phyloP scores from a whole-genome alignment of 73 alveolate genomes.

The Paramecium primaurelia region DNA sequence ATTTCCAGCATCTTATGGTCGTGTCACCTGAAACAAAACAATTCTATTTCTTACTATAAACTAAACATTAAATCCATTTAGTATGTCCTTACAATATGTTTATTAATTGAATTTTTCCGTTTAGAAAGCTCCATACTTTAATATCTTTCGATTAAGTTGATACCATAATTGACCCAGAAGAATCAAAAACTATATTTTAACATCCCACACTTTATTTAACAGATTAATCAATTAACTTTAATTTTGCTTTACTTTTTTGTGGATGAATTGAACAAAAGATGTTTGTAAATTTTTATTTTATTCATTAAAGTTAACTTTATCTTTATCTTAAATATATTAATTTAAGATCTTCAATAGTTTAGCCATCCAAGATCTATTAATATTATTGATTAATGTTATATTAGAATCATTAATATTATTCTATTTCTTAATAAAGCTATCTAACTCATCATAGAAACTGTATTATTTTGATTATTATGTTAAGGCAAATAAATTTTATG shows the following conservation, averaged over 20 bases:
- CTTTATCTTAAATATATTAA: neutral
- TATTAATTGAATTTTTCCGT: neutral
- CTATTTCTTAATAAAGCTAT: neutral
- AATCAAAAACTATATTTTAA: neutral
- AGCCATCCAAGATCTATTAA: neutral
- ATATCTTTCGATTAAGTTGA: neutral
- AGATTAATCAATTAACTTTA: neutral
- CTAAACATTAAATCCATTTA: neutral
- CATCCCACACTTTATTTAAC: neutral
- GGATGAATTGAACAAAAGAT: neutral
- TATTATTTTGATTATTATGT: neutral
- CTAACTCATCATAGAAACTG: neutral
- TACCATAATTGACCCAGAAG: neutral
- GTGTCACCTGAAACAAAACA: neutral
- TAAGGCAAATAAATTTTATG: neutral
- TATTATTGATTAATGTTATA: too few relatives aligned
- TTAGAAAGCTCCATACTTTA: neutral
- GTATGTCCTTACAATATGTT: neutral
- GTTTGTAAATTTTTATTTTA: neutral
- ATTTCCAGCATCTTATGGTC: neutral
- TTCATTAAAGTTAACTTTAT: neutral
- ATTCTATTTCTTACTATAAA: neutral
- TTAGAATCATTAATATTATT: neutral
- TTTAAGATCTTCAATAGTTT: neutral
- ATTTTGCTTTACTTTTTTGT: neutral